phyloP scores from a whole-genome alignment of 768 basidiomycete genomes.

The Mycena vitilis region DNA sequence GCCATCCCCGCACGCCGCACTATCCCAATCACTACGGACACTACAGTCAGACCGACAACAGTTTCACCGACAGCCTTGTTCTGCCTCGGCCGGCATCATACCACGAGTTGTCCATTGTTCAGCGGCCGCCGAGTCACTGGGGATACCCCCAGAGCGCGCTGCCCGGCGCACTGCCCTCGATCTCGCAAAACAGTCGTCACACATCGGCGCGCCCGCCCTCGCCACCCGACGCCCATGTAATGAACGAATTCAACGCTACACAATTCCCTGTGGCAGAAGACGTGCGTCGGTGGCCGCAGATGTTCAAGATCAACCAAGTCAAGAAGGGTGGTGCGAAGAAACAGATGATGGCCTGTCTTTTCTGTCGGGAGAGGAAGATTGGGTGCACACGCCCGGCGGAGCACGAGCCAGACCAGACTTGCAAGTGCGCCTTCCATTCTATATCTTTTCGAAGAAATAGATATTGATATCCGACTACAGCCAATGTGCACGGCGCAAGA shows the following conservation, averaged over 20 bases:
- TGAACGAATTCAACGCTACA: neutral
- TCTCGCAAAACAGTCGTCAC: constrained; percentile 8
- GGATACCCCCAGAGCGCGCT: neutral
- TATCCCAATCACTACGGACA: neutral
- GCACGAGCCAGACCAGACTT: constrained; percentile 26
- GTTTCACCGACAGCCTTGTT: neutral
- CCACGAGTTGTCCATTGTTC: neutral
- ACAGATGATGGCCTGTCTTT: constrained; percentile 28
- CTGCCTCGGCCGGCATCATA: constrained; percentile 6
- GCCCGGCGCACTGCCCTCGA: constrained; percentile 15
- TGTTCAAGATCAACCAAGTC: constrained; percentile 27
- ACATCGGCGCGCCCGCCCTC: neutral
- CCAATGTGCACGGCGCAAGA: constrained; percentile 27
- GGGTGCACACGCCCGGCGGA: constrained; percentile 21
- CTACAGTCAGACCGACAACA: neutral
- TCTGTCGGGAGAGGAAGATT: constrained; percentile 31
- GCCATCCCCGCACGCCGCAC: neutral
- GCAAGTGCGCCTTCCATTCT: constrained; percentile 26
- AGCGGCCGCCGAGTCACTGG: constrained; percentile 1
- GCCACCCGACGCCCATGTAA: neutral
- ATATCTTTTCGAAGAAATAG: neutral
- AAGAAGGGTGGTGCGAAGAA: constrained; percentile 20
- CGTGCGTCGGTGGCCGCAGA: constrained; percentile 21
- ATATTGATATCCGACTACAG: constrained; percentile 1
- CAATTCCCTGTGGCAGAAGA: constrained; percentile 16